Evolutionary conservation across 805 yeast genomes (phyloP), one percentile per base, ranked within the genome.

Genomic region (Wickerhamiella occidentalis): DNA sequence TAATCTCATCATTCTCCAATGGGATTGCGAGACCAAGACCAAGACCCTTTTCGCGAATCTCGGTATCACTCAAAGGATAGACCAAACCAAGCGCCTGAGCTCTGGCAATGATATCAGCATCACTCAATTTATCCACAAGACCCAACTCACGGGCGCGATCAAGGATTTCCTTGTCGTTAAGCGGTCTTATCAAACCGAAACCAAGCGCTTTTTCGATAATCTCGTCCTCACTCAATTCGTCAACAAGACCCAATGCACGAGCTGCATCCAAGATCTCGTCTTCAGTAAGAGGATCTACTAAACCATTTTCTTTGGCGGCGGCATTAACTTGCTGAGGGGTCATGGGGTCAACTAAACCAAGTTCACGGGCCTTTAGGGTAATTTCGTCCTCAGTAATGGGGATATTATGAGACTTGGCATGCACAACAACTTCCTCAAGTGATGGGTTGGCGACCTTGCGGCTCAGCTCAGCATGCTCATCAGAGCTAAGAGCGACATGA

Each of bases 81-180:
- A 47, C 55, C 6, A 60, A 52, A 15, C 61, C 62, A 6, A 50
- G 50, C 25, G 38, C 25, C 21, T 33, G 40, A 2, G 62, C 64
- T 9, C 47, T 36, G 3, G 45, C 45, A 17, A 49, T 37, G 9
- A 59, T 28, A 33, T 57, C 48, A 6, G 29, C 33, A 12, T 51
- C 57, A 18, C 36, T 18, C 9, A 40, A 42, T 6, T 28, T 22
- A 23, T 51, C 50, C 2, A 55, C 54, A 12, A 62, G 50, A 2
- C 61, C 55, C 8, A 56, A 29, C 1, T 40, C 52, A 7, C 51
- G 48, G 56, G 66, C 66, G 30, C 57, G 57, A 19, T 51, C 26
- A 11, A 17, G 8, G 8, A 55, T 38, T 12, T 50, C 55, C 59
- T 83, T 92, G 4, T 84, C 90, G 13, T n/a, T 13, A 1, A 23